Percentiles rank a stretch among this genome's conserved stretches.
Evolutionary conservation across 2,329 filamentous ascomycete species (phyloP).

Genomic region (Aureobasidium sp.): DNA sequence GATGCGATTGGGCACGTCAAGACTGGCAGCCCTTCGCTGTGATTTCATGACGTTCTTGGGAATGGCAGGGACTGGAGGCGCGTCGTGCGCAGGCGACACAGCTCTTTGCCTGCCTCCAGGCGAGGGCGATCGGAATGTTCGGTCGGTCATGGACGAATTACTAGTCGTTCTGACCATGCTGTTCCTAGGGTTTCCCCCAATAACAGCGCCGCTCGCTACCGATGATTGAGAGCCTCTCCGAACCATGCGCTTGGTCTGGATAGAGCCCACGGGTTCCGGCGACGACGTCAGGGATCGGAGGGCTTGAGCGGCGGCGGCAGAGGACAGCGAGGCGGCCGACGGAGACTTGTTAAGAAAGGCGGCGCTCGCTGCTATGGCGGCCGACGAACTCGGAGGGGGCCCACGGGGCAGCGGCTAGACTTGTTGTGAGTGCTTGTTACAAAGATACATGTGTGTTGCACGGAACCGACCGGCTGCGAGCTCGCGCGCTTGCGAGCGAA

Average conservation of each 20-base stretch:
- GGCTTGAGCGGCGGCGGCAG: slow-evolving; percentile 78
- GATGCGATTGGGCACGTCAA: slow-evolving; percentile 42
- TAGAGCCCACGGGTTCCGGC: slow-evolving; percentile 69
- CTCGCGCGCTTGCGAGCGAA: slow-evolving; percentile 23
- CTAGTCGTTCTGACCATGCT: slow-evolving; percentile 58
- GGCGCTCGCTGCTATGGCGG: slow-evolving; percentile 63
- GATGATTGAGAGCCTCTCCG: slow-evolving; percentile 69
- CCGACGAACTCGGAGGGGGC: slow-evolving; percentile 59
- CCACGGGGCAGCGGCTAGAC: slow-evolving; percentile 18
- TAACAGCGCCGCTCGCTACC: slow-evolving; percentile 41
- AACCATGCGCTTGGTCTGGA: slow-evolving; percentile 79
- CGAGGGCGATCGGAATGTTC: slow-evolving; percentile 78
- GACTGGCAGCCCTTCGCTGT: slow-evolving; percentile 40
- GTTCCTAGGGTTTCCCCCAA: slow-evolving; percentile 14
- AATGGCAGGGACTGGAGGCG: slow-evolving; percentile 69
- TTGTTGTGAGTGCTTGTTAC: not conserved
- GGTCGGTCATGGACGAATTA: slow-evolving; percentile 75
- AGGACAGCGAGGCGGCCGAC: slow-evolving; percentile 61
- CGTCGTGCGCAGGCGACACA: slow-evolving; percentile 24
- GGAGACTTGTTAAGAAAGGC: slow-evolving; percentile 65
- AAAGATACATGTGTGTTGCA: not conserved
- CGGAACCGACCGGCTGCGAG: slow-evolving; percentile 26
- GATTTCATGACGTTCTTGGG: slow-evolving; percentile 31
- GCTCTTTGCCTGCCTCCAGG: slow-evolving; percentile 33
- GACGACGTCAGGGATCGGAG: slow-evolving; percentile 69